Percentiles rank a stretch among this genome's conserved stretches.
Conservation (phyloP, 345 rosid species). For the Syzygium oleosum region DNA sequence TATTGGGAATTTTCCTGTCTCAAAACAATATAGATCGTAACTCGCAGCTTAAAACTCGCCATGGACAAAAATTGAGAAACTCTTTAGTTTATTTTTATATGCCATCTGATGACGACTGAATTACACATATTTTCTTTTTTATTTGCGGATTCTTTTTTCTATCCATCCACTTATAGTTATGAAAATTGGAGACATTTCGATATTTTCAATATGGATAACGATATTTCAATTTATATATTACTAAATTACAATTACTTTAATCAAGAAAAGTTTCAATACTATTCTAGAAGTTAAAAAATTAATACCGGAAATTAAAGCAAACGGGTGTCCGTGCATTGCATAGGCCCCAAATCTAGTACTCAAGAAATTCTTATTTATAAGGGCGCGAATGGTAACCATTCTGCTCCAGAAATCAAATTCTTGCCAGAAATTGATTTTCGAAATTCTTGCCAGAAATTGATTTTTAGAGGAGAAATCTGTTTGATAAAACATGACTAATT, state of each 20-base stretch:
- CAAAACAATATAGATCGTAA: too few species aligned
- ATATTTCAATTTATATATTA: not conserved
- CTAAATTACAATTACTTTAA: not conserved
- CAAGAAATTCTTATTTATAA: not conserved
- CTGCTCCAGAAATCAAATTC: too few species aligned
- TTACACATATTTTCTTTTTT: not conserved
- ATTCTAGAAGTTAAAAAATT: not conserved
- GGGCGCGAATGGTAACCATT: too few species aligned
- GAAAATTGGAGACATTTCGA: not conserved
- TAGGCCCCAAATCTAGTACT: not conserved
- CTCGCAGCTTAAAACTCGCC: too few species aligned
- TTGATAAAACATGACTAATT: too few species aligned
- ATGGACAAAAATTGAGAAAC: not conserved
- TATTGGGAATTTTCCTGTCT: too few species aligned
- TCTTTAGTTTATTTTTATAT: not conserved
- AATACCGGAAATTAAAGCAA: not conserved
- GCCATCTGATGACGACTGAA: not conserved
- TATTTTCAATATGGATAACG: not conserved
- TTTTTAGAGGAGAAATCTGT: too few species aligned
- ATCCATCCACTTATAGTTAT: not conserved
- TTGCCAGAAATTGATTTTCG: too few species aligned
- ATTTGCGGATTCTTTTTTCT: rapidly evolving
- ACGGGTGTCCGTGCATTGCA: not conserved
- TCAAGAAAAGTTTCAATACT: not conserved
- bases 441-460: too few species aligned